A percentile compares a stretch with the other conserved stretches of the same genome.
phyloP scores from a whole-genome alignment of 352 stramenopile genomes.

The Globisporangium solare region DNA sequence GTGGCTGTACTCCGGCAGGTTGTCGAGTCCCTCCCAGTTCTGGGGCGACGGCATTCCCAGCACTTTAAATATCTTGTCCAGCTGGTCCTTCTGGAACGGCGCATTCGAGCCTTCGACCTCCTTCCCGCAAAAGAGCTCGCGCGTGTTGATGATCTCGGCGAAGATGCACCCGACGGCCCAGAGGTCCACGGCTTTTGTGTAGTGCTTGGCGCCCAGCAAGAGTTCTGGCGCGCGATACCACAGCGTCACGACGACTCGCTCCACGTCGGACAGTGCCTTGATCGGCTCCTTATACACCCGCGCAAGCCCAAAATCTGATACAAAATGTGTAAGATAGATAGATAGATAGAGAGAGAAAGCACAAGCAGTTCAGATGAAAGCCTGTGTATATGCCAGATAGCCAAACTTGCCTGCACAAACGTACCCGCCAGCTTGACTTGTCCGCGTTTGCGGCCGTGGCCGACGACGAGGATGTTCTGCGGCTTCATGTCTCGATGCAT shows the following conservation, averaged over 20 bases:
- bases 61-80: constrained; percentile 91
- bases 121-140: constrained; percentile 86
- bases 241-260: constrained; percentile 93
- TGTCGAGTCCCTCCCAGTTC: constrained; percentile 79
- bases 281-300: constrained; percentile 87
- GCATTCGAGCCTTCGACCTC: constrained; percentile 85
- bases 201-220: constrained; percentile 89
- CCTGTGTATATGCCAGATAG: background rate
- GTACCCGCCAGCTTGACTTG: constrained; percentile 78
- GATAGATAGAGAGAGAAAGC: too few relatives aligned
- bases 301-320: constrained; percentile 78
- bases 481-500: constrained; percentile 94
- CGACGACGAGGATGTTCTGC: constrained; percentile 91
- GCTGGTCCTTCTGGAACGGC: constrained; percentile 87
- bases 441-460: constrained; percentile 72
- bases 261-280: constrained; percentile 84
- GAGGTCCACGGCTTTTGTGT: constrained; percentile 95
- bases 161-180: constrained; percentile 97
- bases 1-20: constrained; percentile 79
- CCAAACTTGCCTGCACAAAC: background rate
- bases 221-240: constrained; percentile 96
- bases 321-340: too few relatives aligned
- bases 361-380: background rate
- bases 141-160: constrained; percentile 87
- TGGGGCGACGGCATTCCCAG: constrained; percentile 82